Evolutionary conservation across 306 rosid species (phyloP).

Genomic region (Amphicarpaea edgeworthii): DNA sequence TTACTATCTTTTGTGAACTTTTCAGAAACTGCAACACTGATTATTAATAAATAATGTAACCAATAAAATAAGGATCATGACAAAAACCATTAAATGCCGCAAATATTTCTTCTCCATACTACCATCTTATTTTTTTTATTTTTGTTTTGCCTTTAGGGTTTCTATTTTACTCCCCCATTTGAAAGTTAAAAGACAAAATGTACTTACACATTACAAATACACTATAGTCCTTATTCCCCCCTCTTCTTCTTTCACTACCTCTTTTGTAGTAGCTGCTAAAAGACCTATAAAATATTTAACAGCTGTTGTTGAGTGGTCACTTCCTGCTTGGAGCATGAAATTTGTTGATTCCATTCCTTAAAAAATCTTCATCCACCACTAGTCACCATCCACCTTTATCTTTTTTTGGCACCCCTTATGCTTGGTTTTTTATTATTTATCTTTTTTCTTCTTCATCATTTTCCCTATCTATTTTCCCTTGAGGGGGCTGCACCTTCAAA

Average conservation of each 20-base stretch:
- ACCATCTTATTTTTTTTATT: background rate
- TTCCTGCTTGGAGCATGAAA: conserved; percentile 35
- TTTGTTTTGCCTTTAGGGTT: background rate
- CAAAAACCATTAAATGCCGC: conserved; percentile 10
- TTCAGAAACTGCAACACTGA: background rate
- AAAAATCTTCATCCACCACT: conserved; percentile 26
- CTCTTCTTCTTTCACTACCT: conserved; percentile 17
- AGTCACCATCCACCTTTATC: conserved; percentile 45
- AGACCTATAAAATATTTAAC: conserved; percentile 63
- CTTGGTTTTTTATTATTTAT: background rate
- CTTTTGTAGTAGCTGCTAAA: conserved; percentile 61
- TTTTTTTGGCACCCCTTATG: conserved; percentile 8
- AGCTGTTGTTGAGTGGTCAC: conserved; percentile 49
- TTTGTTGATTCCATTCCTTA: conserved; percentile 36
- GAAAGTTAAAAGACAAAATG: conserved; percentile 29
- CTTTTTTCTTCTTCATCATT: background rate
- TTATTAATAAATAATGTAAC: conserved; percentile 27
- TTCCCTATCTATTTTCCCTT: conserved; percentile 27
- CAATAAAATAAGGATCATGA: conserved; percentile 1
- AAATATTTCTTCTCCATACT: conserved; percentile 34
- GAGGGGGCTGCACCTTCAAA: conserved; percentile 28
- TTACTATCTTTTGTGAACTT: background rate
- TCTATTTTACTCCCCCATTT: conserved; percentile 30
- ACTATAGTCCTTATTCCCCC: conserved; percentile 30
- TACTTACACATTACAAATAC: conserved; percentile 40